These are phyloP conservation scores for Ziziphus jujuba DNA, from an alignment of 306 rosid species.

Conservation along the genomic window DNA sequence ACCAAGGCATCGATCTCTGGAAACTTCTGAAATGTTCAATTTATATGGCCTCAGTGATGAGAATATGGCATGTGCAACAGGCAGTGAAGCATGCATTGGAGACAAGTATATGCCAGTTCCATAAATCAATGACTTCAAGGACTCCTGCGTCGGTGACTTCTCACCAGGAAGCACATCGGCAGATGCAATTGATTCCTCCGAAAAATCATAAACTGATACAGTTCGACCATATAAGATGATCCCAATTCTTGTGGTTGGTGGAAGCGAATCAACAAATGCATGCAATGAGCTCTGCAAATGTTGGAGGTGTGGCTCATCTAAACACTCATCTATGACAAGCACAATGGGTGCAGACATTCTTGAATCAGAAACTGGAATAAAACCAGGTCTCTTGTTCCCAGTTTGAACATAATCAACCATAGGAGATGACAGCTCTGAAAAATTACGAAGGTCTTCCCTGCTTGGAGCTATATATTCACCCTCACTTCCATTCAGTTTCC, in stretches of 20 bases:
- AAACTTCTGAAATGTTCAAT: slow-evolving; percentile 74
- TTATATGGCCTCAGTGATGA: slow-evolving; percentile 87
- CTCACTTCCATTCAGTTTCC: slow-evolving; percentile 78
- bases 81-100: slow-evolving; percentile 89
- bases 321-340: slow-evolving; percentile 88
- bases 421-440: slow-evolving; percentile 85
- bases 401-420: slow-evolving; percentile 87
- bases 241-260: slow-evolving; percentile 84
- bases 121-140: slow-evolving; percentile 72
- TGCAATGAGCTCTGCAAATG: slow-evolving; percentile 94
- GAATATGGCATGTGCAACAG: slow-evolving; percentile 88
- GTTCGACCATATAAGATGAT: slow-evolving; percentile 84
- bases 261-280: slow-evolving; percentile 91
- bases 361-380: slow-evolving; percentile 91
- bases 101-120: slow-evolving; percentile 94
- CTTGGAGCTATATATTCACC: slow-evolving; percentile 77
- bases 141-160: slow-evolving; percentile 74
- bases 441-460: slow-evolving; percentile 72
- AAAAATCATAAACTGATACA: slow-evolving; percentile 85
- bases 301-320: slow-evolving; percentile 90
- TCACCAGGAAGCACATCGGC: slow-evolving; percentile 98
- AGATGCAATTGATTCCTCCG: slow-evolving; percentile 85
- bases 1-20: slow-evolving; percentile 95
- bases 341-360: slow-evolving; percentile 89
- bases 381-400: slow-evolving; percentile 91